A percentile compares a stretch with the other conserved stretches of the same genome.
These are phyloP conservation scores for Pleurotus ostreatus DNA, from an alignment of 768 basidiomycete genomes.

Conservation along the genomic window DNA sequence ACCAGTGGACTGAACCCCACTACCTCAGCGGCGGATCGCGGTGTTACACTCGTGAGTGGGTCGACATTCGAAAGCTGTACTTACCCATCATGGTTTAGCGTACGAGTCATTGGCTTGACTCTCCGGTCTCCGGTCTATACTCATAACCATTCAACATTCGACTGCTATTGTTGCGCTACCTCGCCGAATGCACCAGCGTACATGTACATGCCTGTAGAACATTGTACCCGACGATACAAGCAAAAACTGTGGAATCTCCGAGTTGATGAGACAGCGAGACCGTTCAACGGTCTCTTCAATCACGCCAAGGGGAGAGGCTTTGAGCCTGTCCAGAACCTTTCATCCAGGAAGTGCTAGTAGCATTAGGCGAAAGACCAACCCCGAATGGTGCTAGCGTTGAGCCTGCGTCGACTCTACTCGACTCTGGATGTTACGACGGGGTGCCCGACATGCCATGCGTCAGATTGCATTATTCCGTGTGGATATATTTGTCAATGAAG, in stretches of 20 bases:
- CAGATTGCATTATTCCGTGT: too few relatives aligned
- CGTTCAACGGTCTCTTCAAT: not conserved
- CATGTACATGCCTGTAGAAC: not conserved
- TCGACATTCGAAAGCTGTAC: not conserved
- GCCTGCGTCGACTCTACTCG: too few relatives aligned
- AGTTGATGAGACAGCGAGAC: not conserved
- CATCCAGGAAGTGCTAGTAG: too few relatives aligned
- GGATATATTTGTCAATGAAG: too few relatives aligned
- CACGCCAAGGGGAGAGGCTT: too few relatives aligned
- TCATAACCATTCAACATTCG: not conserved
- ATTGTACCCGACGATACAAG: not conserved
- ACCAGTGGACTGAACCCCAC: not conserved
- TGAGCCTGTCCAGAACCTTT: too few relatives aligned
- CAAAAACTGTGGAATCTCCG: not conserved
- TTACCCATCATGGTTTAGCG: constrained; percentile 4
- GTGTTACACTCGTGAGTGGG: constrained; percentile 6
- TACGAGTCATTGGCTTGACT: not conserved
- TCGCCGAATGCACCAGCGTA: not conserved
- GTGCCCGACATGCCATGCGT: too few relatives aligned
- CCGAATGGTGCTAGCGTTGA: too few relatives aligned
- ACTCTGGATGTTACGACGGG: too few relatives aligned
- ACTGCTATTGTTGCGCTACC: not conserved
- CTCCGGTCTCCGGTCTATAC: not conserved
- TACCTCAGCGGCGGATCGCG: not conserved
- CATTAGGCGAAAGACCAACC: too few relatives aligned